Evolutionary conservation across 2,329 filamentous ascomycete species (phyloP).

Genomic region (Pestalotiopsis sp.): DNA sequence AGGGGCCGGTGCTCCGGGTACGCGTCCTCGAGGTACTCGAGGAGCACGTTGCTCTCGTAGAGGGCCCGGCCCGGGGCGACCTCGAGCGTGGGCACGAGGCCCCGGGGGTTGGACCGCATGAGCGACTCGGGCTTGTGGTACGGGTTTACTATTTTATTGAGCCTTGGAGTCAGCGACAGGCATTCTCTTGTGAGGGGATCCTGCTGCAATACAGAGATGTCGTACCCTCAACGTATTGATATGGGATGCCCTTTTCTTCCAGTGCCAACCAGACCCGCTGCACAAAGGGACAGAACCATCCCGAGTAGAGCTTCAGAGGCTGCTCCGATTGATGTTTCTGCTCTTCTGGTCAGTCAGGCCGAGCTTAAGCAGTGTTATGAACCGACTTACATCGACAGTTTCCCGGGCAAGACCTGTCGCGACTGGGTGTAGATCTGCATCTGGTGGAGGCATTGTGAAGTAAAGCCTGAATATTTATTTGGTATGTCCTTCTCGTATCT

Average conservation of each 20-base stretch:
- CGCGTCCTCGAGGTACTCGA: constrained; percentile 62
- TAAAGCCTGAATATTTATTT: background rate
- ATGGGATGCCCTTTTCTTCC: constrained; percentile 61
- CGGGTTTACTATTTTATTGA: constrained; percentile 46
- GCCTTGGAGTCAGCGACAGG: background rate
- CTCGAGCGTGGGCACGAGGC: constrained; percentile 57
- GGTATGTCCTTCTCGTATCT: background rate
- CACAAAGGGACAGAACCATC: constrained; percentile 37
- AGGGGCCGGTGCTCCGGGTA: constrained; percentile 47
- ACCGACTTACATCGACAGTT: constrained; percentile 22
- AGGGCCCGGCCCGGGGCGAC: constrained; percentile 42
- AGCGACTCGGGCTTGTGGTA: constrained; percentile 58
- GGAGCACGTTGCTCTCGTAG: constrained; percentile 58
- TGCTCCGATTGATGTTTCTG: constrained; percentile 28
- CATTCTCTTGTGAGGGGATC: too few species aligned
- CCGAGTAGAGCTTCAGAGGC: constrained; percentile 21
- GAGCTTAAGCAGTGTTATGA: background rate
- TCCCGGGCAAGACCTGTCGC: constrained; percentile 28
- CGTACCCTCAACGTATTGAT: constrained; percentile 52
- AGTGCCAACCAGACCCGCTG: constrained; percentile 59
- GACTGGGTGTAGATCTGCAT: constrained; percentile 27
- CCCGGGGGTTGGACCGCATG: constrained; percentile 57
- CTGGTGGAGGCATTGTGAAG: constrained; percentile 23
- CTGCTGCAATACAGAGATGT: background rate
- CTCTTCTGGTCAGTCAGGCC: background rate